phyloP scores from a whole-genome alignment of 371 early-diverging fungal species.

The Nematocida ironsii region DNA sequence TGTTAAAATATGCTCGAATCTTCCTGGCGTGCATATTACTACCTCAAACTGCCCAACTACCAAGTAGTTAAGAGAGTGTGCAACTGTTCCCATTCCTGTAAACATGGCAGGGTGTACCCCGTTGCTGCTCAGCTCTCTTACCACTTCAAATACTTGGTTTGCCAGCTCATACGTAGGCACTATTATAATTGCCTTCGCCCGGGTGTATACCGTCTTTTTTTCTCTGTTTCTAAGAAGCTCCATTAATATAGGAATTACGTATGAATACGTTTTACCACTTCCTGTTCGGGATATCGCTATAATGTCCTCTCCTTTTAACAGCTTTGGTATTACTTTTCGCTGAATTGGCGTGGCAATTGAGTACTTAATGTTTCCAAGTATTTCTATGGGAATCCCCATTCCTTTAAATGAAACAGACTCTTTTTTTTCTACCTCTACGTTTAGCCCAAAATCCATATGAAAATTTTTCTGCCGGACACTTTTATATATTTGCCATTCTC shows the following conservation, averaged over 20 bases:
- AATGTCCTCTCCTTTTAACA: slow-evolving; percentile 86
- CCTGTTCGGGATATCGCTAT: slow-evolving; percentile 95
- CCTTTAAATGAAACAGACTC: slow-evolving; percentile 64
- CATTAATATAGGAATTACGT: slow-evolving; percentile 84
- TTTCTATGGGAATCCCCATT: slow-evolving; percentile 61
- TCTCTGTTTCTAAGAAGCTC: slow-evolving; percentile 76
- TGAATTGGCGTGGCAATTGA: slow-evolving; percentile 89
- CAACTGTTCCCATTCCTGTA: slow-evolving; percentile 72
- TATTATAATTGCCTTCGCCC: slow-evolving; percentile 73
- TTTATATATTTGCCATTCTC: background rate
- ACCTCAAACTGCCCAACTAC: slow-evolving; percentile 84
- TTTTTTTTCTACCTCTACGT: slow-evolving; percentile 33
- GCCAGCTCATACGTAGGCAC: slow-evolving; percentile 69
- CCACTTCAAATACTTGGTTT: slow-evolving; percentile 55
- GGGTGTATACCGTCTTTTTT: slow-evolving; percentile 48
- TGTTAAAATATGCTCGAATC: slow-evolving; percentile 85
- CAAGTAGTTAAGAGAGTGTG: slow-evolving; percentile 90
- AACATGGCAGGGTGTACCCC: slow-evolving; percentile 52
- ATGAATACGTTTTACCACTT: slow-evolving; percentile 94
- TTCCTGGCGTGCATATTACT: slow-evolving; percentile 83
- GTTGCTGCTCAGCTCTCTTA: slow-evolving; percentile 58
- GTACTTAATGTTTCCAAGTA: slow-evolving; percentile 69
- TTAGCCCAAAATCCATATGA: slow-evolving; percentile 54
- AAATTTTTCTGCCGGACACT: slow-evolving; percentile 1
- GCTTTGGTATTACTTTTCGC: slow-evolving; percentile 83